These are phyloP conservation scores for Polychytrium aggregatum DNA, from an alignment of 192 early-diverging fungal species.

Conservation along the genomic window DNA sequence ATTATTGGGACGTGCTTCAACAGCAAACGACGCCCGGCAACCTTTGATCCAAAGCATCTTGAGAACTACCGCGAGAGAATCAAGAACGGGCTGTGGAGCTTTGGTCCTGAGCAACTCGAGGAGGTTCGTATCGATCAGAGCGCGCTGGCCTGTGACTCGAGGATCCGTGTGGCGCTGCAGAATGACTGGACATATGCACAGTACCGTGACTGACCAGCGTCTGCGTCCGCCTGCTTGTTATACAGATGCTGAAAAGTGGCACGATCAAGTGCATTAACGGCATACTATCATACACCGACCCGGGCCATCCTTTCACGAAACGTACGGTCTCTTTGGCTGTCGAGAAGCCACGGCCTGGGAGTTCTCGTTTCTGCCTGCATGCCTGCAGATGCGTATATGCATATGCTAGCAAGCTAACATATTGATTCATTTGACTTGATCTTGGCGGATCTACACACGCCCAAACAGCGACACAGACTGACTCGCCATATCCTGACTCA, in stretches of 20 bases:
- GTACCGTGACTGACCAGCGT: no score
- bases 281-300: conserved; percentile 15
- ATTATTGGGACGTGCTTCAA: conserved; percentile 45
- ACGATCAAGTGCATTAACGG: conserved; percentile 22
- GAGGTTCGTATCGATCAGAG: conserved; percentile 19
- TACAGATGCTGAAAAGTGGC: conserved; percentile 30
- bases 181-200: no score
- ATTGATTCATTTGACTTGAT: no score
- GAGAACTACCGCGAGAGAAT: conserved; percentile 30
- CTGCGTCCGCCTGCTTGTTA: no score
- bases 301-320: conserved; percentile 1
- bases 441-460: no score
- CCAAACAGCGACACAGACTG: no score
- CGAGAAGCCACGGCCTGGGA: no score
- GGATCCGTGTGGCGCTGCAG: no score
- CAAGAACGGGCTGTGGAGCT: conserved; percentile 36
- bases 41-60: conserved; percentile 29
- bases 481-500: conserved; percentile 30
- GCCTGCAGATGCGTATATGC: no score
- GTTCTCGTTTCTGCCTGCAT: no score
- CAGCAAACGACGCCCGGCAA: conserved; percentile 43
- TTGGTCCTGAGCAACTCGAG: conserved; percentile 46
- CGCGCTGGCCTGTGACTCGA: neutral
- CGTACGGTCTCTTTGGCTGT: conserved; percentile 3
- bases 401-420: no score